Percentiles rank a stretch among this genome's conserved stretches.
These are phyloP conservation scores for Colletotrichum somersetense DNA, from an alignment of 2,329 filamentous ascomycete genomes.

Conservation along the genomic window DNA sequence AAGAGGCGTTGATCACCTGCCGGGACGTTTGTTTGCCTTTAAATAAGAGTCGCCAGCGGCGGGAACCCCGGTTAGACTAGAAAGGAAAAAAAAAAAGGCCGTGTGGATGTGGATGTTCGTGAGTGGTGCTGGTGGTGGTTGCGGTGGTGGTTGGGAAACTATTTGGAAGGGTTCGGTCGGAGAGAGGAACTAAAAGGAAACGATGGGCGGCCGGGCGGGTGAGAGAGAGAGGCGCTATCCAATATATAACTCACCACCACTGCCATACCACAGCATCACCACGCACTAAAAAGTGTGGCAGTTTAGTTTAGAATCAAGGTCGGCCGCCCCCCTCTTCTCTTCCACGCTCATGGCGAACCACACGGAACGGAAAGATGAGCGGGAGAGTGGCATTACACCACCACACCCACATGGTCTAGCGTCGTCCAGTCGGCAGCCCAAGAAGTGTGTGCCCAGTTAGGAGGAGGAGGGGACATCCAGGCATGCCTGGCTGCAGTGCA, in stretches of 20 bases:
- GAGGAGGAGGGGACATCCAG: conserved; percentile 29
- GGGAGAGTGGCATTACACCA: background rate
- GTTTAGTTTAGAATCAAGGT: background rate
- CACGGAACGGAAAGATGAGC: background rate
- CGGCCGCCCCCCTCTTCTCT: background rate
- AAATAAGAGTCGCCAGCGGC: background rate
- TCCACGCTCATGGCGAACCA: background rate
- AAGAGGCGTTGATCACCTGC: background rate
- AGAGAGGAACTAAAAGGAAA: background rate
- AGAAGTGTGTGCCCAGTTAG: conserved; percentile 25
- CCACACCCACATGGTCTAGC: background rate
- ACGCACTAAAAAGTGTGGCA: background rate
- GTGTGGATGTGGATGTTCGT: background rate
- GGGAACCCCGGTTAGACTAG: background rate
- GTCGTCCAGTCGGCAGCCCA: conserved; percentile 1
- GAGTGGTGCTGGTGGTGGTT: background rate
- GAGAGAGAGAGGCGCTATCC: conserved; percentile 24
- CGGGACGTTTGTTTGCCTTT: background rate
- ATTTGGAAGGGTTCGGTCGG: background rate
- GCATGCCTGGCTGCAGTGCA: conserved; percentile 30
- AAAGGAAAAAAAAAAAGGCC: background rate
- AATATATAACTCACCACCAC: conserved; percentile 29
- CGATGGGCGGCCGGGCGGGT: conserved; percentile 5
- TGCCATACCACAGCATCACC: background rate
- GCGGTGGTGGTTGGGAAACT: background rate